Evolutionary conservation across 2,329 filamentous ascomycete species (phyloP).

Genomic region (Calonectria pseudoreteaudii): DNA sequence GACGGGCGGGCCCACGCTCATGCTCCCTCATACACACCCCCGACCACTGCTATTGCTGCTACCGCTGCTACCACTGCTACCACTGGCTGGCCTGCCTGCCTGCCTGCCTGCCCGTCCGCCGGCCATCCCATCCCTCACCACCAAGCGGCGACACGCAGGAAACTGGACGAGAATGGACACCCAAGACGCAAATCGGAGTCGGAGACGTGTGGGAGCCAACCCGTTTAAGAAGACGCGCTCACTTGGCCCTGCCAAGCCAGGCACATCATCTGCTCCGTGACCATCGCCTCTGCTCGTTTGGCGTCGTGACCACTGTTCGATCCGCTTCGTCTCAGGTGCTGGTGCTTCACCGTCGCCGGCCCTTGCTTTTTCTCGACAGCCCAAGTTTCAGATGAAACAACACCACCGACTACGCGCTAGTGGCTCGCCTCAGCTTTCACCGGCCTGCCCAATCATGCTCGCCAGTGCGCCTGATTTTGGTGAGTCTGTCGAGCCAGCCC

Average conservation of each 20-base stretch:
- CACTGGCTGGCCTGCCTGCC: background rate
- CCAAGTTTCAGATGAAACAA: slow-evolving; percentile 61
- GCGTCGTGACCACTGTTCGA: slow-evolving; percentile 8
- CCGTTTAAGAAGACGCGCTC: slow-evolving; percentile 9
- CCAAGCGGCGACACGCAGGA: slow-evolving; percentile 6
- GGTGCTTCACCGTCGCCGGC: slow-evolving; percentile 36
- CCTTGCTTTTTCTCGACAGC: slow-evolving; percentile 52
- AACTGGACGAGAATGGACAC: background rate
- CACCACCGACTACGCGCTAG: slow-evolving; percentile 34
- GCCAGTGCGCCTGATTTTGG: slow-evolving; percentile 25
- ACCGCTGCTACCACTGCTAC: background rate
- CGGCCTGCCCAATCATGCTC: slow-evolving; percentile 37
- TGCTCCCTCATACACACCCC: slow-evolving; percentile 8
- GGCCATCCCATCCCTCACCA: background rate
- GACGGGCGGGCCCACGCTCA: slow-evolving; percentile 14
- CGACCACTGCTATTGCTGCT: background rate
- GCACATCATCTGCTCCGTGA: background rate
- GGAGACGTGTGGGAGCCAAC: background rate
- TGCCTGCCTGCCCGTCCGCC: slow-evolving; percentile 3
- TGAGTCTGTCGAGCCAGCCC: slow-evolving; percentile 33
- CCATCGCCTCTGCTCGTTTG: background rate
- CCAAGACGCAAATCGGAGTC: slow-evolving; percentile 1
- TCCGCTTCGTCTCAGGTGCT: slow-evolving; percentile 38
- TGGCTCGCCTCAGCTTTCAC: slow-evolving; percentile 28
- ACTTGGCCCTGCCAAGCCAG: background rate